A percentile compares a stretch with the other conserved stretches of the same genome.
These are phyloP conservation scores for Trichophyton benhamiae DNA, from an alignment of 2,329 filamentous ascomycete species.

Conservation along the genomic window DNA sequence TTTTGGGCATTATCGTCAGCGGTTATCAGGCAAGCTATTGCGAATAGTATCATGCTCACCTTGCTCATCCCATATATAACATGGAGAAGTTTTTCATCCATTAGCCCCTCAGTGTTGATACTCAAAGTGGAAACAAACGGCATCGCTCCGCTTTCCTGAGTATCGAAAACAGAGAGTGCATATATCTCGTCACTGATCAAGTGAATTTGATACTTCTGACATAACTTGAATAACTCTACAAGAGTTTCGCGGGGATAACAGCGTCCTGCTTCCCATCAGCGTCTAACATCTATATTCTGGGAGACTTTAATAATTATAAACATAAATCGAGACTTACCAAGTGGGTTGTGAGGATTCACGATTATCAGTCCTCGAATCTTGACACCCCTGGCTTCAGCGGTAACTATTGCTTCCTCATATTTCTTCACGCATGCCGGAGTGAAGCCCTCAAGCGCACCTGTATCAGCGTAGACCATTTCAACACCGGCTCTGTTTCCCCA, in stretches of 20 bases:
- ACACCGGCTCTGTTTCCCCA: conserved; percentile 35
- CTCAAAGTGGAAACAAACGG: conserved; percentile 39
- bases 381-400: conserved; percentile 23
- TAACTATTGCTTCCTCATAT: conserved; percentile 29
- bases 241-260: conserved; percentile 36
- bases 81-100: conserved; percentile 41
- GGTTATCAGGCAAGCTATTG: neutral
- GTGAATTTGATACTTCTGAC: conserved; percentile 39
- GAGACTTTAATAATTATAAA: conserved; percentile 16
- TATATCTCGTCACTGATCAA: conserved; percentile 50
- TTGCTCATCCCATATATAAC: conserved; percentile 37
- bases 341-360: conserved; percentile 36
- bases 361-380: conserved; percentile 32
- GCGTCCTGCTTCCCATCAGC: conserved; percentile 33
- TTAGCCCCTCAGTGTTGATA: conserved; percentile 33
- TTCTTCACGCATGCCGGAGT: conserved; percentile 19
- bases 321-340: conserved; percentile 20
- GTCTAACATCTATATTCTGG: conserved; percentile 22
- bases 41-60: conserved; percentile 11
- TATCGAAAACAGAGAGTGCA: conserved; percentile 40
- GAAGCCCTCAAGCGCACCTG: conserved; percentile 29
- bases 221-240: conserved; percentile 37
- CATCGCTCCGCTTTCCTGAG: conserved; percentile 28
- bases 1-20: conserved; percentile 13
- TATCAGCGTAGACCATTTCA: conserved; percentile 29